These are phyloP conservation scores for Candida sp. DNA, from an alignment of 1,139 yeast genomes.

Conservation along the genomic window DNA sequence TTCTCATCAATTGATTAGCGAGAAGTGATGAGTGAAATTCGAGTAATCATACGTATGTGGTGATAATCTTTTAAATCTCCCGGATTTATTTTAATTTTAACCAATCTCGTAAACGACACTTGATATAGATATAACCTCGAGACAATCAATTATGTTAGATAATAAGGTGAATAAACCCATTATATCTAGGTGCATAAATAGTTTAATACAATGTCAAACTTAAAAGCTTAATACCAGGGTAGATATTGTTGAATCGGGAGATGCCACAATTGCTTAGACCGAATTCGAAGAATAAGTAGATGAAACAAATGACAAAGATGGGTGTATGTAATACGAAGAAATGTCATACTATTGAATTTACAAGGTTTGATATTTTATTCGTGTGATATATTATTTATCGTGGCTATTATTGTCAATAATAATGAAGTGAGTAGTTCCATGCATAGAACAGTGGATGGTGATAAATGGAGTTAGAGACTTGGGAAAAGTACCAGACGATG, in stretches of 20 bases:
- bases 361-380: too few species aligned
- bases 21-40: too few species aligned
- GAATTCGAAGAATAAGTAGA: not conserved
- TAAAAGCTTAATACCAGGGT: not conserved
- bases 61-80: not conserved
- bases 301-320: not conserved
- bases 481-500: not conserved
- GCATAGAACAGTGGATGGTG: not conserved
- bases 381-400: too few species aligned
- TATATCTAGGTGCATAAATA: not conserved
- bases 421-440: not conserved
- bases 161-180: not conserved
- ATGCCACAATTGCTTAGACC: not conserved
- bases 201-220: not conserved
- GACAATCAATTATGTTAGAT: not conserved
- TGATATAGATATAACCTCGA: not conserved
- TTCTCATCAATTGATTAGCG: too few species aligned
- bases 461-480: not conserved
- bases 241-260: not conserved
- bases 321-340: not conserved
- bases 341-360: not conserved
- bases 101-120: not conserved
- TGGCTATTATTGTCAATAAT: too few species aligned
- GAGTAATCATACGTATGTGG: not conserved
- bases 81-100: not conserved